Conservation (phyloP, 2,329 filamentous ascomycete genomes). For the Westerdykella ornata region DNA sequence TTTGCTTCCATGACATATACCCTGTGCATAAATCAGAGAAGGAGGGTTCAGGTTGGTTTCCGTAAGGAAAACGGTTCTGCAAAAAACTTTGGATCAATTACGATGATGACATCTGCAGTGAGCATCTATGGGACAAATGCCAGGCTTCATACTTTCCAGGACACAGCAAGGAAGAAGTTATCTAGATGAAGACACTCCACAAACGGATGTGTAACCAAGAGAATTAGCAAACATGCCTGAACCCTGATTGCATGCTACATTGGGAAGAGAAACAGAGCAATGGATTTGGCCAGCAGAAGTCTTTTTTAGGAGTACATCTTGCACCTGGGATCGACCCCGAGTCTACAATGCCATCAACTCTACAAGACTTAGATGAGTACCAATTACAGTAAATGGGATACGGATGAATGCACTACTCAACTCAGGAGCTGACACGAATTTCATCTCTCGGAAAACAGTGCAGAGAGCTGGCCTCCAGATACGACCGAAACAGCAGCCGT, state of each 20-base stretch:
- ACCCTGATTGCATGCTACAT: background rate
- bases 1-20: too few species aligned
- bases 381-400: background rate
- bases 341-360: background rate
- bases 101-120: too few species aligned
- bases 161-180: background rate
- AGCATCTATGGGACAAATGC: too few species aligned
- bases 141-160: too few species aligned
- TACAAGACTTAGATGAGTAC: background rate
- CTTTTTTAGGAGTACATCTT: background rate
- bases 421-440: background rate
- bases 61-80: background rate
- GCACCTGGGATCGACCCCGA: background rate
- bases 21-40: background rate
- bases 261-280: background rate
- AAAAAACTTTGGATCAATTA: background rate
- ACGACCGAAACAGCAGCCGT: background rate
- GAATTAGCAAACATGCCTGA: background rate
- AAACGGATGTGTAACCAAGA: conserved; percentile 1
- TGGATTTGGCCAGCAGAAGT: background rate
- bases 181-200: conserved; percentile 1
- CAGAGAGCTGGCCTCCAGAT: background rate
- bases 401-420: background rate
- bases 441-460: background rate
- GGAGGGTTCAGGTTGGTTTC: background rate